Conservation (phyloP, 225 moss, liverwort and hornwort genomes). For the Sphagnum tenellum region DNA sequence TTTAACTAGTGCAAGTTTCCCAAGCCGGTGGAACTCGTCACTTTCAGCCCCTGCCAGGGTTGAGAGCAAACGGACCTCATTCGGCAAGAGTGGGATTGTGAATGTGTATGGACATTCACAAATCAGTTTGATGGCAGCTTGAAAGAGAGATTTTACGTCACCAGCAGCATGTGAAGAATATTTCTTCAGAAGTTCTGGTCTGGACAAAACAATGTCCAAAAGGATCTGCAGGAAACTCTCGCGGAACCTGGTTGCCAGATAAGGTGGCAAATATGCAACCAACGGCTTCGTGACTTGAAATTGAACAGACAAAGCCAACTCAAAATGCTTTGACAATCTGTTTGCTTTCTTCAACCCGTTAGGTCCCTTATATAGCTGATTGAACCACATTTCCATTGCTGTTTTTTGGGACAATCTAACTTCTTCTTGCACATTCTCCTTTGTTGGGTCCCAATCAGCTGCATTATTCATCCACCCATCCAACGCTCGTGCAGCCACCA, state of each 20-base stretch:
- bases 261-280: constrained; percentile 15
- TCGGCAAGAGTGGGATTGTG: constrained; percentile 17
- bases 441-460: constrained; percentile 17
- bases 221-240: constrained; percentile 14
- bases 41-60: constrained; percentile 22
- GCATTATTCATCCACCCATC: constrained; percentile 23
- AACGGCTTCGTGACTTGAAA: constrained; percentile 6
- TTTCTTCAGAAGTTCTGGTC: constrained; percentile 3
- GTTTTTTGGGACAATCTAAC: constrained; percentile 22
- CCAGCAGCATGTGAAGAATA: not conserved
- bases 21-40: constrained; percentile 21
- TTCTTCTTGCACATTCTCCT: constrained; percentile 19
- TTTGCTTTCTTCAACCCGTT: not conserved
- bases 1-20: constrained; percentile 28
- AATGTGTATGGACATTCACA: constrained; percentile 27
- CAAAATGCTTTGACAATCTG: constrained; percentile 23
- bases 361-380: constrained; percentile 10
- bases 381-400: constrained; percentile 25
- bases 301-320: constrained; percentile 23
- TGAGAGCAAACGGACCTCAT: constrained; percentile 21
- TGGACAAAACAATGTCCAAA: constrained; percentile 16
- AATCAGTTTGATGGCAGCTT: constrained; percentile 9
- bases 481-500: constrained; percentile 13
- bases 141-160: constrained; percentile 14
- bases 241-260: constrained; percentile 19